Base-by-base conservation (phyloP, 352 stramenopile species). In the Globisporangium solare region DNA sequence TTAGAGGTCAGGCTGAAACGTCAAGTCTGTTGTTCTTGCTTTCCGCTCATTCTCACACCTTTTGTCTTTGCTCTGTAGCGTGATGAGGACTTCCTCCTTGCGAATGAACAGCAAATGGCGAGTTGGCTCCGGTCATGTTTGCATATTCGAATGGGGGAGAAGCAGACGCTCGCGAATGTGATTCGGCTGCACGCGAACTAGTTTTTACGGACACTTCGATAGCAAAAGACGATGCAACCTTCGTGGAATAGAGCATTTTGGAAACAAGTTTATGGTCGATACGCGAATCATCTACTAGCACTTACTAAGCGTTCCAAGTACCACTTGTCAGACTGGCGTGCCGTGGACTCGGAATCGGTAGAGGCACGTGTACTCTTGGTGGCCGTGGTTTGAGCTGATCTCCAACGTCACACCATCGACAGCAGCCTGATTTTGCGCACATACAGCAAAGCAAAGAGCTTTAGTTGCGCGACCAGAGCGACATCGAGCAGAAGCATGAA, bases 261-360 rank as follows among this genome's bases (percentile, higher is more conserved):
- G 5, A 8, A 35, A 8, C 27, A 35, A 35, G 6, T 35, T 11
- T 35, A 35, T 35, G 5, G 10, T 11, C 27, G 27, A 35, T 35
- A 35, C 27, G 27, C 27, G 27, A 35, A 35, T 35, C 27, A 35
- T 35, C 7, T 35, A 35, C 24, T 27, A 27, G 24, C 5, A 27
- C 27, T 35, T 35, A 35, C 27, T 35, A 35, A 10, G 7, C 27
- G 27, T 35, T 35, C 46, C 10, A 35, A 6, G 46, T 51, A n/a
- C 0, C n/a, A 17, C 8, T 10, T 10, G 27, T 58, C 42, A 66
- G 39, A 66, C 59, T 7, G 60, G 63, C 2, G 51, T 61, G 2
- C 87, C 87, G 53, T 95, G 82, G 22, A 96, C 84, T 31, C 83
- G 68, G 50, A 95, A 88, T n/a, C 88, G 87, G 72, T 97, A 97